Percentiles rank a stretch among this genome's conserved stretches.
These are phyloP conservation scores for Salicornia ramosissima DNA, from an alignment of 148 eudicot species.

Conservation along the genomic window DNA sequence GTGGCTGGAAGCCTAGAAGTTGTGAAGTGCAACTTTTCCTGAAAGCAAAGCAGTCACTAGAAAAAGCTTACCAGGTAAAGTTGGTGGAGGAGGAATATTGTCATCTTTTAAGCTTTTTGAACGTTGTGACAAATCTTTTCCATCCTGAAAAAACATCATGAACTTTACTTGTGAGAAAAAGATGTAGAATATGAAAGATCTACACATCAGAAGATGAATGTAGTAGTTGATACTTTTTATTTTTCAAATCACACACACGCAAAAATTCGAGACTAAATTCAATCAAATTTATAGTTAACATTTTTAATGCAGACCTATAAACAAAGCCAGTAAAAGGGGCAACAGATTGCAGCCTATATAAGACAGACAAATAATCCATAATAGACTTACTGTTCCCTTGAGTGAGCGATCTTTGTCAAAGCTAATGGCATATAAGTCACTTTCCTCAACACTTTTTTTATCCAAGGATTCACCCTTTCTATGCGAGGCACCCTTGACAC, in stretches of 20 bases:
- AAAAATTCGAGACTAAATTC: not conserved
- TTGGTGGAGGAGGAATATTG: slow-evolving; percentile 43
- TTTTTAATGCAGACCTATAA: not conserved
- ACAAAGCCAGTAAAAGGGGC: not conserved
- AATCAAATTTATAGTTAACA: not conserved
- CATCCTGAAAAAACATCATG: slow-evolving; percentile 26
- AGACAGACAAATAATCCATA: not conserved
- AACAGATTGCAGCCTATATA: not conserved
- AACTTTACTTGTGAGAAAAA: not conserved
- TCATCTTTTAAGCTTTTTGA: slow-evolving; percentile 23
- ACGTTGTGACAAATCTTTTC: slow-evolving; percentile 26
- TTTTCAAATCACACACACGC: not conserved
- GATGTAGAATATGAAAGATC: not conserved
- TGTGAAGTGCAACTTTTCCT: not conserved
- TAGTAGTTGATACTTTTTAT: not conserved
- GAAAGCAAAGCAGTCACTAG: not conserved
- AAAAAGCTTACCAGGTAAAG: slow-evolving; percentile 25
- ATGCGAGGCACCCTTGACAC: slow-evolving; percentile 34
- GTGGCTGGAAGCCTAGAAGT: not conserved
- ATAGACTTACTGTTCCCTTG: slow-evolving; percentile 41
- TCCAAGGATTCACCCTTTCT: slow-evolving; percentile 35
- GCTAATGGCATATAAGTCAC: slow-evolving; percentile 37
- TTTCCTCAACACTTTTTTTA: slow-evolving; percentile 40
- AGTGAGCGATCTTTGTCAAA: slow-evolving; percentile 37
- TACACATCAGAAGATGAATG: slow-evolving; percentile 1